Conservation (phyloP, 169 alveolate species). For the Plasmodium ovale region DNA sequence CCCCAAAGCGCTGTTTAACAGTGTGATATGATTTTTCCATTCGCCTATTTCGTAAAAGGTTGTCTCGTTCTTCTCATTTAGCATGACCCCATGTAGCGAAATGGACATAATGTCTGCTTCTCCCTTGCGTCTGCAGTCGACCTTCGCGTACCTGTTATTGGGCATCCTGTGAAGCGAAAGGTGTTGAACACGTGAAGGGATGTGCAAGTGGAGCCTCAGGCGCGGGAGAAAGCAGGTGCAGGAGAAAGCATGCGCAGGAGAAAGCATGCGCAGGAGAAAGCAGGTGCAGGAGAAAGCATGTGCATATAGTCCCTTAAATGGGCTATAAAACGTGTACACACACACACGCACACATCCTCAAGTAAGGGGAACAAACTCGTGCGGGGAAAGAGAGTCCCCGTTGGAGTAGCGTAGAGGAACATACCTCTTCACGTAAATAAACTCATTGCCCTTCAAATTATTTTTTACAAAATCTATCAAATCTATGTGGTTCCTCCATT, state of each 20-base stretch:
- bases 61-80: conserved; percentile 64
- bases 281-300: neutral
- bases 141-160: conserved; percentile 14
- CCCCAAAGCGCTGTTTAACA: conserved; percentile 31
- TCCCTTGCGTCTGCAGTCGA: neutral
- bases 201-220: neutral
- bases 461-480: conserved; percentile 57
- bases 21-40: conserved; percentile 36
- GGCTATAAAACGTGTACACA: no score
- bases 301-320: neutral
- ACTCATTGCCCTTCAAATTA: conserved; percentile 48
- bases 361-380: neutral
- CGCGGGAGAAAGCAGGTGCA: neutral
- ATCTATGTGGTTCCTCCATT: conserved; percentile 50
- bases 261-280: neutral
- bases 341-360: neutral
- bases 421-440: conserved; percentile 57
- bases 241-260: neutral
- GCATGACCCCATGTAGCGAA: conserved; percentile 46
- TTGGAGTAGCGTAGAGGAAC: neutral
- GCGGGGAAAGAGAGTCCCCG: neutral
- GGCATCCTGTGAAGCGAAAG: conserved; percentile 5
- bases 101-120: conserved; percentile 28
- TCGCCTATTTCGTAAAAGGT: conserved; percentile 44
- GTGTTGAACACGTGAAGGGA: neutral